Percentiles rank a stretch among this genome's conserved stretches.
phyloP scores from a whole-genome alignment of 2,329 filamentous ascomycete genomes.

The Talaromyces amestolkiae region DNA sequence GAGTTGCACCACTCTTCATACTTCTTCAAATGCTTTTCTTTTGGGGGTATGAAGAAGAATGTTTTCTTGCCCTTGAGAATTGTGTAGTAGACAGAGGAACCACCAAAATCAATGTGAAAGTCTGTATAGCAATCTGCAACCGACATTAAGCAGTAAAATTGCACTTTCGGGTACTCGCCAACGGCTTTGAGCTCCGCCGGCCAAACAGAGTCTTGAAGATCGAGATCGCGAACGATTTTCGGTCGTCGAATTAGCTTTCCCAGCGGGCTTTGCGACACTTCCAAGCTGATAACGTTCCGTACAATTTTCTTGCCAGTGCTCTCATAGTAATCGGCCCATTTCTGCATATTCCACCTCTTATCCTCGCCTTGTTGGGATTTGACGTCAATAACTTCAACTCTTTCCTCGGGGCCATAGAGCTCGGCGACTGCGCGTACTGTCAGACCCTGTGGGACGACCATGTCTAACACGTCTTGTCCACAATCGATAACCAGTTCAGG shows the following conservation, averaged over 20 bases:
- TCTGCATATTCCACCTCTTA: conserved; percentile 63
- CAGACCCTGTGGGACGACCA: conserved; percentile 64
- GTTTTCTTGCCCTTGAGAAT: conserved; percentile 68
- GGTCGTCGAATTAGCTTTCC: conserved; percentile 62
- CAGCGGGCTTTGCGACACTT: conserved; percentile 63
- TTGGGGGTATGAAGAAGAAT: conserved; percentile 69
- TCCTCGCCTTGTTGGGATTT: conserved; percentile 66
- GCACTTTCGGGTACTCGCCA: conserved; percentile 61
- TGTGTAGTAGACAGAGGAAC: conserved; percentile 69
- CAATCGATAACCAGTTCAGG: conserved; percentile 53
- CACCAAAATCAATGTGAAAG: conserved; percentile 70
- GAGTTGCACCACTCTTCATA: conserved; percentile 71
- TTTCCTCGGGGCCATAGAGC: conserved; percentile 61
- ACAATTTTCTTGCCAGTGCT: conserved; percentile 59
- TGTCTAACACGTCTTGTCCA: conserved; percentile 64
- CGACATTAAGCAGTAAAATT: conserved; percentile 69
- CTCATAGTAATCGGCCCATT: conserved; percentile 68
- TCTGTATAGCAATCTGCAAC: conserved; percentile 70
- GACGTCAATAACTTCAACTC: conserved; percentile 66
- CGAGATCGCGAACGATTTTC: conserved; percentile 63
- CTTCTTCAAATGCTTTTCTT: conserved; percentile 65
- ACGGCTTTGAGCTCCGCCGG: conserved; percentile 52
- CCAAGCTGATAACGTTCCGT: conserved; percentile 67
- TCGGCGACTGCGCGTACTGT: conserved; percentile 64
- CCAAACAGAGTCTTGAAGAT: conserved; percentile 54